These are phyloP conservation scores for Haplosporangium sp. DNA, from an alignment of 371 early-diverging fungal species.

Conservation along the genomic window DNA sequence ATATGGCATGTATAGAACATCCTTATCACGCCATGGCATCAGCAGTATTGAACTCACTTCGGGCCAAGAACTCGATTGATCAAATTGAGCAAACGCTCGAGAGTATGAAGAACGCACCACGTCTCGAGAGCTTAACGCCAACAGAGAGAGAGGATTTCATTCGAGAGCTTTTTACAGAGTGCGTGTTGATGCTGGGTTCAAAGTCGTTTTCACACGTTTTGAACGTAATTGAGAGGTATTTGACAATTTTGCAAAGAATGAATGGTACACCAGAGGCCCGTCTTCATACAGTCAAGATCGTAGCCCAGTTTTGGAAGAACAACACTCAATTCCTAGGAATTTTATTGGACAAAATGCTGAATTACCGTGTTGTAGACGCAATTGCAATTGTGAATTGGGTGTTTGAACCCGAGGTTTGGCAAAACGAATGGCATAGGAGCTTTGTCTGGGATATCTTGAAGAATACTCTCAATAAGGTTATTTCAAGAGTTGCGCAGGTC, in stretches of 20 bases:
- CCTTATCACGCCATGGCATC: conserved; percentile 70
- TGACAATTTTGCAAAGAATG: conserved; percentile 73
- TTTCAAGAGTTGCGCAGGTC: conserved; percentile 83
- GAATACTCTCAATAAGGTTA: conserved; percentile 85
- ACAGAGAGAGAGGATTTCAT: conserved; percentile 61
- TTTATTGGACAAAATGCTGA: conserved; percentile 89
- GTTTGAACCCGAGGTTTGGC: conserved; percentile 68
- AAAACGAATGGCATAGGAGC: conserved; percentile 64
- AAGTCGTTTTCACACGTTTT: conserved; percentile 95
- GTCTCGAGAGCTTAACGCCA: conserved; percentile 52
- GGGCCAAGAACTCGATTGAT: conserved; percentile 73
- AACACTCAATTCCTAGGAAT: conserved; percentile 92
- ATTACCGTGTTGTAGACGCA: conserved; percentile 93
- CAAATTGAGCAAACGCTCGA: conserved; percentile 67
- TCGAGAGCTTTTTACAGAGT: conserved; percentile 83
- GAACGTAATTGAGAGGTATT: conserved; percentile 89
- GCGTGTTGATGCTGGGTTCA: conserved; percentile 85
- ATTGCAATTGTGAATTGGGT: conserved; percentile 82
- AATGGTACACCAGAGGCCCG: conserved; percentile 70
- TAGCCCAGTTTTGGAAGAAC: conserved; percentile 84
- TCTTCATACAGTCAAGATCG: conserved; percentile 79
- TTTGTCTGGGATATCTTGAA: conserved; percentile 84
- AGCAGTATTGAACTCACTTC: conserved; percentile 67
- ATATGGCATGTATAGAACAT: conserved; percentile 34
- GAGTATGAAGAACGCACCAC: conserved; percentile 56